Conservation (phyloP, 2,329 filamentous ascomycete species). For the Talaromyces sp. region DNA sequence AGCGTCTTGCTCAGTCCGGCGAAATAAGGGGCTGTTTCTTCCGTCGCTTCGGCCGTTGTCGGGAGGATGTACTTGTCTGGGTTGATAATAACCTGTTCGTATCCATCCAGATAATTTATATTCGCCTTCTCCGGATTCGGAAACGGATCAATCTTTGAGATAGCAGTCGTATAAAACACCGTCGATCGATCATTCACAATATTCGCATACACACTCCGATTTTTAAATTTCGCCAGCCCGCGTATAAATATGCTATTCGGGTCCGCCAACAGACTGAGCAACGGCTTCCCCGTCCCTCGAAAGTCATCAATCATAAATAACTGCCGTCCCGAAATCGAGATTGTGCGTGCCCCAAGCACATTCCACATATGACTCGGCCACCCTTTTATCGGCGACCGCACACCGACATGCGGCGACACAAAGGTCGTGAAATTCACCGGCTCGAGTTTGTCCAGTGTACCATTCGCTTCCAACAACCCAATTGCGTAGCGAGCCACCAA, state of each 20-base stretch:
- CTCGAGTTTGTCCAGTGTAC: conserved; percentile 73
- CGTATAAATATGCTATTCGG: conserved; percentile 81
- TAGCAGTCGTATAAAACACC: conserved; percentile 77
- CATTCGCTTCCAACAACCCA: conserved; percentile 77
- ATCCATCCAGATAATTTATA: conserved; percentile 71
- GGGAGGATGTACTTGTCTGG: conserved; percentile 27
- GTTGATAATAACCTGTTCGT: conserved; percentile 74
- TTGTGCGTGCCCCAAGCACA: conserved; percentile 72
- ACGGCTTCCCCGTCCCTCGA: conserved; percentile 73
- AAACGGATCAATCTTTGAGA: conserved; percentile 76
- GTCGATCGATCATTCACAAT: conserved; percentile 81
- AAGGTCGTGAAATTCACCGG: conserved; percentile 96
- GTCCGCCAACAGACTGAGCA: conserved; percentile 79
- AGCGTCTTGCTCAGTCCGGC: conserved; percentile 33
- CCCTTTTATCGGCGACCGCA: conserved; percentile 66
- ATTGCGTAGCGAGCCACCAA: conserved; percentile 83
- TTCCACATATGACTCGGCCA: conserved; percentile 72
- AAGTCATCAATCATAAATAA: conserved; percentile 86
- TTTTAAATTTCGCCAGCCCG: conserved; percentile 71
- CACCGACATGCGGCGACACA: conserved; percentile 79
- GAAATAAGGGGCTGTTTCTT: not conserved
- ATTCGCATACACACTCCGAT: conserved; percentile 79
- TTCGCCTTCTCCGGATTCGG: conserved; percentile 64
- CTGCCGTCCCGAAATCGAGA: conserved; percentile 82
- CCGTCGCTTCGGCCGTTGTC: conserved; percentile 24